Evolutionary conservation across 495 filamentous ascomycete genomes (phyloP).

Genomic region (Parathielavia appendiculata): DNA sequence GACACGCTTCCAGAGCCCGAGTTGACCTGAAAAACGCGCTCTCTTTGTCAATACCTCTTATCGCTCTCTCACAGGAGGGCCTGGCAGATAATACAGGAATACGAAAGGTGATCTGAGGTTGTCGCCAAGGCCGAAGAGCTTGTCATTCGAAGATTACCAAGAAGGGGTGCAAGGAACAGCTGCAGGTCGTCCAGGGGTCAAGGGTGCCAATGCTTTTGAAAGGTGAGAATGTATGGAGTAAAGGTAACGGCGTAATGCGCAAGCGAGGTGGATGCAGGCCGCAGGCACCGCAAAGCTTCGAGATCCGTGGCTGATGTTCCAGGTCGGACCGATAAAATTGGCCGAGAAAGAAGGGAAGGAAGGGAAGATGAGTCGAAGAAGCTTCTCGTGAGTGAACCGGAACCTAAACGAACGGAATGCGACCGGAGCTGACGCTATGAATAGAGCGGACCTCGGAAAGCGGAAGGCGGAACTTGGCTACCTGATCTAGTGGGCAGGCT

Average conservation of each 20-base stretch:
- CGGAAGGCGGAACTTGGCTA: conserved; percentile 1
- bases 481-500: not conserved
- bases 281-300: not conserved
- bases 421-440: conserved; percentile 6
- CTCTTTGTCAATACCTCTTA: not conserved
- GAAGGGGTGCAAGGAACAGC: not conserved
- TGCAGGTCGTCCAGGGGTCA: not conserved
- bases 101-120: conserved; percentile 8
- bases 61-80: not conserved
- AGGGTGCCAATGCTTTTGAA: not conserved
- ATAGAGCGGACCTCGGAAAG: not conserved
- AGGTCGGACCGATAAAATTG: not conserved
- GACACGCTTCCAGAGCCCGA: not conserved
- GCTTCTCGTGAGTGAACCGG: not conserved
- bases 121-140: conserved; percentile 20
- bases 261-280: not conserved
- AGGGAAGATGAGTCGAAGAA: not conserved
- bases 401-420: conserved; percentile 9
- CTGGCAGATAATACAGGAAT: not conserved
- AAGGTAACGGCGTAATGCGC: not conserved
- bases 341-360: not conserved
- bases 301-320: not conserved
- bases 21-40: not conserved
- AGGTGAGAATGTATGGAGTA: not conserved
- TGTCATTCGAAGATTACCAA: conserved; percentile 22